phyloP scores from a whole-genome alignment of 768 basidiomycete species.

The Mrakia gelida region DNA sequence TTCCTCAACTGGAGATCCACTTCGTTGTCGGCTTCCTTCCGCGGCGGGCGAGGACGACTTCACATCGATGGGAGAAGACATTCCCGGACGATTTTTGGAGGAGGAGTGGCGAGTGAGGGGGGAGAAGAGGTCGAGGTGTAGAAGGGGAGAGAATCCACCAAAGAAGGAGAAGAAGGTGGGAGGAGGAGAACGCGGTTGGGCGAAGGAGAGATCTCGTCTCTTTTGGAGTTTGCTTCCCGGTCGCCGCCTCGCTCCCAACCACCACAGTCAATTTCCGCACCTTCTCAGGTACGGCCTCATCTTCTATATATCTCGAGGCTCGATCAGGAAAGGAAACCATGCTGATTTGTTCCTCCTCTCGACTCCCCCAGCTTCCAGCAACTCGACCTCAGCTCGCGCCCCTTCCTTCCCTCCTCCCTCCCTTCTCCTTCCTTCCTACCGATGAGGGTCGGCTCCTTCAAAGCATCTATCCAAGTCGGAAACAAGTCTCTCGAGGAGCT shows the following conservation, averaged over 20 bases:
- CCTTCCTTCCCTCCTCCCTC: neutral
- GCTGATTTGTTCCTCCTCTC: no score
- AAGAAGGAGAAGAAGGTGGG: neutral
- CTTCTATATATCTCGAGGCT: no score
- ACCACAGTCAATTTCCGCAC: neutral
- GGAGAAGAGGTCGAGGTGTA: neutral
- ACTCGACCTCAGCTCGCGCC: no score
- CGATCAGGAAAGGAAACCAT: no score
- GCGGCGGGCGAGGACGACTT: neutral
- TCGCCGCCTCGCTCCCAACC: neutral
- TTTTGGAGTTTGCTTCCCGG: no score
- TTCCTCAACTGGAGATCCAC: neutral
- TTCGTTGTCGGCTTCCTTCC: neutral
- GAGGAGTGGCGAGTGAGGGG: neutral
- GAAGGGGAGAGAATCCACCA: no score
- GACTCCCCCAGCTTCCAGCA: no score
- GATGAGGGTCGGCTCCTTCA: neutral
- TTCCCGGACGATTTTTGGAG: neutral
- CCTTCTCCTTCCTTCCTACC: neutral
- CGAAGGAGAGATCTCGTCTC: neutral
- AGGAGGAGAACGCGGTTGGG: neutral
- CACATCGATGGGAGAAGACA: conserved; percentile 3
- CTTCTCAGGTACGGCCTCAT: no score
- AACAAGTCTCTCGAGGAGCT: neutral
- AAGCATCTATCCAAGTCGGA: neutral